These are phyloP conservation scores for Fusarium austroafricanum DNA, from an alignment of 2,329 filamentous ascomycete genomes.

Conservation along the genomic window DNA sequence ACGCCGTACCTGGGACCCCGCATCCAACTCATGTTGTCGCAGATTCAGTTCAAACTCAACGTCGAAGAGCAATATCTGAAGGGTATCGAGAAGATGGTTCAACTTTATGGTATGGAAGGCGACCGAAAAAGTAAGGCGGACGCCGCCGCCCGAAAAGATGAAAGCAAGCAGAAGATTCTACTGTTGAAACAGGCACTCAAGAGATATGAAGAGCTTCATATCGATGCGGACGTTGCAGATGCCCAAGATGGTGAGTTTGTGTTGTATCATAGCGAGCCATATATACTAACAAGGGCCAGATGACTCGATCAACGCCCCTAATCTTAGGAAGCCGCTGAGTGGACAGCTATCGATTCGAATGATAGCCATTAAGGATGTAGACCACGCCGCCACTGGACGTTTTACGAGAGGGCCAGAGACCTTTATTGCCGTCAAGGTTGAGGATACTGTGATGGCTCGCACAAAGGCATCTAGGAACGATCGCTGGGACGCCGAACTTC, in stretches of 20 bases:
- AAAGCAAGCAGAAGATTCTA: constrained; percentile 98
- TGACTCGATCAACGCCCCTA: constrained; percentile 95
- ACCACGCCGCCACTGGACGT: constrained; percentile 85
- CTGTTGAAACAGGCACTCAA: constrained; percentile 95
- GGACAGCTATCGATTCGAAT: constrained; percentile 90
- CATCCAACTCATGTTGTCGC: constrained; percentile 98
- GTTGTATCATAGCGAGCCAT: background rate
- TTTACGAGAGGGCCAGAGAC: constrained; percentile 95
- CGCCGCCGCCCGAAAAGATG: constrained; percentile 87
- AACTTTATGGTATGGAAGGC: constrained; percentile 95
- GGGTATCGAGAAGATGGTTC: constrained; percentile 99
- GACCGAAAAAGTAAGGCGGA: constrained; percentile 96
- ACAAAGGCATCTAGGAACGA: constrained; percentile 89
- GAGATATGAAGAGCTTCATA: constrained; percentile 95
- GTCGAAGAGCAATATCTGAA: constrained; percentile 99
- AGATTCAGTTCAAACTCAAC: constrained; percentile 98
- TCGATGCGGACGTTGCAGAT: constrained; percentile 86
- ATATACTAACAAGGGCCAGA: constrained; percentile 64
- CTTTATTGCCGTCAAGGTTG: constrained; percentile 95
- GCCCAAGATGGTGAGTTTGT: constrained; percentile 77
- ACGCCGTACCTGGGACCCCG: constrained; percentile 94
- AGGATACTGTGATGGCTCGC: constrained; percentile 89
- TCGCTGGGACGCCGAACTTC: constrained; percentile 90
- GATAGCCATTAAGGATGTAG: constrained; percentile 90
- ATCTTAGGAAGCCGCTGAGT: constrained; percentile 93